Base-by-base conservation (phyloP, 805 yeast genomes). In the Ogataea neopini region DNA sequence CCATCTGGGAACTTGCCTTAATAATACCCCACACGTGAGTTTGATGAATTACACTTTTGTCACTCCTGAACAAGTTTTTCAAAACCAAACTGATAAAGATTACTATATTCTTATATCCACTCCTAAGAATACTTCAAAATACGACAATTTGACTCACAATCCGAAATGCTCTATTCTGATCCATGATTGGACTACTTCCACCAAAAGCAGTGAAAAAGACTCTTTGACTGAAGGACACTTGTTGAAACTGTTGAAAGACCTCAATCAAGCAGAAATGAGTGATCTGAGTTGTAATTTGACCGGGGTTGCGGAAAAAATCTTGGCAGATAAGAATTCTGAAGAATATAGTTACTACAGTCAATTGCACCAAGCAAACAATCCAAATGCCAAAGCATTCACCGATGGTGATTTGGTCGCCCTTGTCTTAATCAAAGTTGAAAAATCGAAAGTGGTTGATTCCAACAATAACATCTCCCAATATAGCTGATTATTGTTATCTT, bases 21-120 rank as follows among this genome's bases (percentile, higher is more conserved):
- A 64, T 7, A 76, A 87, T 37, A 66, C 80, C 38, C 98, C 98
- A 5, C 94, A 91, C 51, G 96, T 90, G 3, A 80, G 94, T 15
- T 74, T 92, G 53, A 92, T 92, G 98, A 92, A 88, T 68, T 92
- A 88, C 67, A 83, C 91, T 3, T 88, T 82, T 62, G 67, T 84
- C 17, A 71, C 74, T 4, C 63, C 75, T 5, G 60, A 63, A 14
- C 66, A 70, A 20, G 60, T 71, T 0, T 74, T 54, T 53, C 35
- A 45, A 30, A 25, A 39, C 0, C 49, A 49, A 34, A 39, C 53
- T 7, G 41, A 44, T 3, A 53, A 4, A 48, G 67, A 64, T 10
- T 73, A 72, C 33, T 76, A 74, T 54, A 79, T 90, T 41, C 79
- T 92, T 14, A 72, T 91, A 48, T 81, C 96, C 2, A 82, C 96